These are phyloP conservation scores for Coleophoma crateriformis DNA, from an alignment of 2,329 filamentous ascomycete species.

Conservation along the genomic window DNA sequence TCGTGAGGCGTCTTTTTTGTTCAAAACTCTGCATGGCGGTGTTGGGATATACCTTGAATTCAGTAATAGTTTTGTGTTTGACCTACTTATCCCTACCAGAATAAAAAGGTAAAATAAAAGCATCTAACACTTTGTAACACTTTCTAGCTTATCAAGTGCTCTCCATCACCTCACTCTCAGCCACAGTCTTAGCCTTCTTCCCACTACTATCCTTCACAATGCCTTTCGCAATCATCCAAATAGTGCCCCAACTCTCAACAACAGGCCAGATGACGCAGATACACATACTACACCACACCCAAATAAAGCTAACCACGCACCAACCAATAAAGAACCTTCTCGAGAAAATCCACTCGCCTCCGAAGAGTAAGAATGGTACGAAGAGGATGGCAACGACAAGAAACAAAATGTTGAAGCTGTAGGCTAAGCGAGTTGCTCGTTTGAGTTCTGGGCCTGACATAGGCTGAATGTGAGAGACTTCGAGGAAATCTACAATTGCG, in stretches of 20 bases:
- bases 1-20: too few relatives aligned
- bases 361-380: conserved; percentile 33
- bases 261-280: conserved; percentile 34
- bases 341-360: conserved; percentile 30
- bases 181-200: too few relatives aligned
- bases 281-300: conserved; percentile 31
- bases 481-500: conserved; percentile 35
- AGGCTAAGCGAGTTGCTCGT: conserved; percentile 30
- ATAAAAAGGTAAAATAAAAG: too few relatives aligned
- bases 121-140: too few relatives aligned
- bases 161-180: too few relatives aligned
- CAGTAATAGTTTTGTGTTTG: too few relatives aligned
- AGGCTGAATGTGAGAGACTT: conserved; percentile 32
- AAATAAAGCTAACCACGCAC: conserved; percentile 34
- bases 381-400: conserved; percentile 30
- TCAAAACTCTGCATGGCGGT: too few relatives aligned
- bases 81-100: too few relatives aligned
- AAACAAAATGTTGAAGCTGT: conserved; percentile 28
- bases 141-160: too few relatives aligned
- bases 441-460: conserved; percentile 32
- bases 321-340: conserved; percentile 30
- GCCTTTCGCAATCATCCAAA: conserved; percentile 20
- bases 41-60: too few relatives aligned
- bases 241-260: conserved; percentile 29
- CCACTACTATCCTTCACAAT: background rate